phyloP scores from a whole-genome alignment of 2,329 filamentous ascomycete species.

The Pseudodiploospora longispora region DNA sequence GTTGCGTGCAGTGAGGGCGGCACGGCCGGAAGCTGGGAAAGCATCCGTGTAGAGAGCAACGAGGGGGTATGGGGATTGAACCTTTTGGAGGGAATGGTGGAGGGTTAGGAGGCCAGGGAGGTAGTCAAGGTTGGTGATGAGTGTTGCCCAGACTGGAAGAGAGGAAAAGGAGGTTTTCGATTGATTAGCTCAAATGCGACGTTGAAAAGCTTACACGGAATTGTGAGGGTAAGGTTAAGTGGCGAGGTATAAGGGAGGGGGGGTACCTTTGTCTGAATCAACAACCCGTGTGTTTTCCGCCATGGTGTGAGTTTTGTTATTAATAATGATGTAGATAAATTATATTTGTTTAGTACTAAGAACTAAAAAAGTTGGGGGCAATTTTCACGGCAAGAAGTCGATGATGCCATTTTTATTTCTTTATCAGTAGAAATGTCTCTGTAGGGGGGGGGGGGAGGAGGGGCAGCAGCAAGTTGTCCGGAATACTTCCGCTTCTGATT shows the following conservation, averaged over 20 bases:
- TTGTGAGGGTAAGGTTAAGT: slow-evolving; percentile 2
- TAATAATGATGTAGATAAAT: neutral
- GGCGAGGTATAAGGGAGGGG: neutral
- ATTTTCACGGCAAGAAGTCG: too few relatives aligned
- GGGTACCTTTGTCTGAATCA: slow-evolving; percentile 31
- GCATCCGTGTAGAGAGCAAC: slow-evolving; percentile 75
- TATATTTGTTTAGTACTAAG: neutral
- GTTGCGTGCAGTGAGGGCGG: slow-evolving; percentile 58
- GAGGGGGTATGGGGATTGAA: slow-evolving; percentile 64
- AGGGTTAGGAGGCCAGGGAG: slow-evolving; percentile 77
- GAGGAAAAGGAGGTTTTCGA: slow-evolving; percentile 7
- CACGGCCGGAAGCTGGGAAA: slow-evolving; percentile 60
- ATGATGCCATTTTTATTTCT: too few relatives aligned
- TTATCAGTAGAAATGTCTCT: neutral
- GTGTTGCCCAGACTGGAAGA: slow-evolving; percentile 69
- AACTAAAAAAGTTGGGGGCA: too few relatives aligned
- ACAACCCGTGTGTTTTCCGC: slow-evolving; percentile 21
- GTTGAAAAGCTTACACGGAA: too few relatives aligned
- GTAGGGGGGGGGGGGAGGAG: neutral
- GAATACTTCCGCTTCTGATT: neutral
- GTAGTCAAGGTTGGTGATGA: slow-evolving; percentile 80
- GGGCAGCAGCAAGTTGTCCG: too few relatives aligned
- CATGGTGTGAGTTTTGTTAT: slow-evolving; percentile 11
- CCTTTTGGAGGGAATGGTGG: slow-evolving; percentile 62
- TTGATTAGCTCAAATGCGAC: neutral